phyloP scores from a whole-genome alignment of 495 filamentous ascomycete species.

The Jackrogersella minutella region DNA sequence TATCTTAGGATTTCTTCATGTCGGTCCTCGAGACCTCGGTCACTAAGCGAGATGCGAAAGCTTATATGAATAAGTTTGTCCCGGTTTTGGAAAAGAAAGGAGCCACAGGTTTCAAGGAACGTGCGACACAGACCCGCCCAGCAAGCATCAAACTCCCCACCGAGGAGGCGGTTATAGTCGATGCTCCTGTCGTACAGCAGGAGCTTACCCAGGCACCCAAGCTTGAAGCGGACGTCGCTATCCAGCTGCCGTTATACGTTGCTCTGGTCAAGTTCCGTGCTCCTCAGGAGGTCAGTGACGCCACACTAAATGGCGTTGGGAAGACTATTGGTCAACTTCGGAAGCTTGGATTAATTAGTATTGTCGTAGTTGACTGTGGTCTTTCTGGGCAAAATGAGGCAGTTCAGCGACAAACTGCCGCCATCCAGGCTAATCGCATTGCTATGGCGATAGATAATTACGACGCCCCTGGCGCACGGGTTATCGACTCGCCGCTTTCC shows the following conservation, averaged over 20 bases:
- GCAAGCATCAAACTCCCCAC: not conserved
- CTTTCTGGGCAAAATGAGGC: conserved; percentile 40
- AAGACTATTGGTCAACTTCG: conserved; percentile 84
- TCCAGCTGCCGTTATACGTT: conserved; percentile 70
- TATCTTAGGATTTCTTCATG: conserved; percentile 76
- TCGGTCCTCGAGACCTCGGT: conserved; percentile 83
- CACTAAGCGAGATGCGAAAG: conserved; percentile 88
- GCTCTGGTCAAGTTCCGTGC: conserved; percentile 85
- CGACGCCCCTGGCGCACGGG: conserved; percentile 69
- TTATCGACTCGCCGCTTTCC: conserved; percentile 70
- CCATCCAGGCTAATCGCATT: conserved; percentile 76
- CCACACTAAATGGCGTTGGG: conserved; percentile 75
- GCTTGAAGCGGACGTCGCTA: conserved; percentile 48
- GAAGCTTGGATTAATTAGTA: conserved; percentile 79
- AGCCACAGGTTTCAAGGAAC: conserved; percentile 46
- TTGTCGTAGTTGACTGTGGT: conserved; percentile 80
- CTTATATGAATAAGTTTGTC: conserved; percentile 83
- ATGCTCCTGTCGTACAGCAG: conserved; percentile 21
- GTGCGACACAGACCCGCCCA: conserved; percentile 42
- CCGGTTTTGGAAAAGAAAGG: conserved; percentile 54
- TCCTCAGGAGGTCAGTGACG: conserved; percentile 72
- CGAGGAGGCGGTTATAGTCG: conserved; percentile 7
- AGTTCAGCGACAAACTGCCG: conserved; percentile 45
- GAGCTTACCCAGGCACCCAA: conserved; percentile 57
- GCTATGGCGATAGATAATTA: conserved; percentile 73